Conservation (phyloP, 2,329 filamentous ascomycete genomes). For the Aspergillus carbonarius region DNA sequence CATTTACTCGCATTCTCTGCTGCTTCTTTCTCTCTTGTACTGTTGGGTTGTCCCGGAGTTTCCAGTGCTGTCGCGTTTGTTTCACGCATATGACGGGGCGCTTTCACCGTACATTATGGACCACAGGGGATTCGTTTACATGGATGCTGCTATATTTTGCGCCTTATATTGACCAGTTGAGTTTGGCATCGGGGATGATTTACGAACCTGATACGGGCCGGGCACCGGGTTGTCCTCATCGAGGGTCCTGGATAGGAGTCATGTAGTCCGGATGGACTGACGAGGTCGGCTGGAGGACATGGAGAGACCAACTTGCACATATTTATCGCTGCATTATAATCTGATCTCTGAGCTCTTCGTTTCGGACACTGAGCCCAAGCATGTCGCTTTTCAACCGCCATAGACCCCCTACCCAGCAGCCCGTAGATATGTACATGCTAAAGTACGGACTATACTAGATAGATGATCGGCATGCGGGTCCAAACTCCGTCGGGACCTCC, state of each 20-base stretch:
- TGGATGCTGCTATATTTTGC: slow-evolving; percentile 7
- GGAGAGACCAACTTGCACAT: neutral
- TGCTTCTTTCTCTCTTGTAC: slow-evolving; percentile 10
- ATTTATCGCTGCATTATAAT: neutral
- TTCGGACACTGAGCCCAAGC: neutral
- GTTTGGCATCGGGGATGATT: neutral
- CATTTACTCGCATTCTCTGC: slow-evolving; percentile 15
- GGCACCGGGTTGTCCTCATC: slow-evolving; percentile 1
- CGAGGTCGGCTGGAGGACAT: neutral
- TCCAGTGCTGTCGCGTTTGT: neutral
- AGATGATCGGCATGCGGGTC: neutral
- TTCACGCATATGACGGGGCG: neutral
- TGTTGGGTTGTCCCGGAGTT: slow-evolving; percentile 1
- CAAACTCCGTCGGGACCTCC: neutral
- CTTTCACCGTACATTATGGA: neutral
- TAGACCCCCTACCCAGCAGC: neutral
- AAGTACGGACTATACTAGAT: no score
- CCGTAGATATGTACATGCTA: neutral
- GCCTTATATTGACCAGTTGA: neutral
- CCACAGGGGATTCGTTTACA: neutral
- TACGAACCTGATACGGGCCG: neutral
- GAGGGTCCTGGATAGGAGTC: slow-evolving; percentile 10
- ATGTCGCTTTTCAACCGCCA: no score
- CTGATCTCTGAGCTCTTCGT: neutral
- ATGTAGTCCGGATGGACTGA: slow-evolving; percentile 12